Evolutionary conservation across 805 yeast species (phyloP).

Genomic region (Zygoascus bituminiphila): DNA sequence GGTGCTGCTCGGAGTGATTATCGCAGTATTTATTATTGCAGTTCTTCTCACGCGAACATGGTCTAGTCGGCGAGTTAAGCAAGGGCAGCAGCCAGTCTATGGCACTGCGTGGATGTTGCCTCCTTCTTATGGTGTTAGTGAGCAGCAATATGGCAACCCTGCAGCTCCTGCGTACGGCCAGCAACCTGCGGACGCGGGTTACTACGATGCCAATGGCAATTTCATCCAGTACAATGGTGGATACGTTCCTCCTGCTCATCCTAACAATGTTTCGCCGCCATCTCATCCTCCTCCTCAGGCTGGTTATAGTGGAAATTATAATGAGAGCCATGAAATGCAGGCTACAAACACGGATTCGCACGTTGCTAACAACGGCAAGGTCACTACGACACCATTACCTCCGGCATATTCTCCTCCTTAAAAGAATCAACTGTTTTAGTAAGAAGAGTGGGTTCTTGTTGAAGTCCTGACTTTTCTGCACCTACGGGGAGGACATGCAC

Average conservation of each 20-base stretch:
- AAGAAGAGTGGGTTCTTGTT: too few species aligned
- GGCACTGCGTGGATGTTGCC: slow-evolving; percentile 88
- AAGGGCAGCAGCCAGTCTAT: slow-evolving; percentile 48
- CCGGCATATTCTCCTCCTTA: slow-evolving; percentile 12
- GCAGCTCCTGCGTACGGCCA: slow-evolving; percentile 25
- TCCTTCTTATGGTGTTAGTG: slow-evolving; percentile 57
- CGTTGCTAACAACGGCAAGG: background rate
- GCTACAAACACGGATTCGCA: background rate
- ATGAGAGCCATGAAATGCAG: slow-evolving; percentile 8
- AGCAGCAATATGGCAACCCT: slow-evolving; percentile 40
- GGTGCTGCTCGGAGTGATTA: slow-evolving; percentile 26
- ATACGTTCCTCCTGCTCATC: slow-evolving; percentile 9
- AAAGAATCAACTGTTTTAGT: too few species aligned
- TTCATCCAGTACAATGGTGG: slow-evolving; percentile 16
- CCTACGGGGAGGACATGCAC: too few species aligned
- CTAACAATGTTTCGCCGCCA: too few species aligned
- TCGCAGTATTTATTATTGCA: slow-evolving; percentile 17
- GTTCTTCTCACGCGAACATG: slow-evolving; percentile 21
- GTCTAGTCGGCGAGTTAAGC: slow-evolving; percentile 21
- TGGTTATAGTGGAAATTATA: background rate
- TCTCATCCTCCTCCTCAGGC: too few species aligned
- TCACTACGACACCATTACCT: background rate
- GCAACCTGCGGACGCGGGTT: slow-evolving; percentile 54
- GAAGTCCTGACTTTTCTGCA: too few species aligned
- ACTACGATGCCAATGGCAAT: slow-evolving; percentile 56